Percentiles rank a stretch among this genome's conserved stretches.
Conservation (phyloP, 108 stramenopile species). For the Skeletonema potamos region DNA sequence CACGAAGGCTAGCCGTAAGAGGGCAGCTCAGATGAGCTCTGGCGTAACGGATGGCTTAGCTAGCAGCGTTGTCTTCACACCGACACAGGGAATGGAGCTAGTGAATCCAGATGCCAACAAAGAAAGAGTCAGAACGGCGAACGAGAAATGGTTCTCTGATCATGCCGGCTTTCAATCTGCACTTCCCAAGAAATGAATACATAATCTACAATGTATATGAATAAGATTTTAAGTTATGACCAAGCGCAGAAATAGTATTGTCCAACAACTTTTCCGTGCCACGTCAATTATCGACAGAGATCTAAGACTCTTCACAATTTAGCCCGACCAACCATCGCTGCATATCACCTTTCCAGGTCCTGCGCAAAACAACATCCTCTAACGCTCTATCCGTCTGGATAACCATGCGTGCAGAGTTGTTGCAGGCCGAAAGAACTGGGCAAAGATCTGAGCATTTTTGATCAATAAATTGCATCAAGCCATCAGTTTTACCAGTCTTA, state of each 20-base stretch:
- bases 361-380: conserved; percentile 25
- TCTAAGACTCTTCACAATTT: conserved; percentile 6
- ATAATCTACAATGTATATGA: neutral
- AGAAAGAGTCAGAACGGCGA: conserved; percentile 72
- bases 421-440: conserved; percentile 26
- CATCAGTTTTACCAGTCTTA: conserved; percentile 17
- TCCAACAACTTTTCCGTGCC: neutral
- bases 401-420: conserved; percentile 38
- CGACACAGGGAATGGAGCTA: conserved; percentile 85
- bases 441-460: conserved; percentile 10
- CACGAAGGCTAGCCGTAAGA: conserved; percentile 74
- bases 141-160: conserved; percentile 88
- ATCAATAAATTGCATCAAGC: conserved; percentile 14
- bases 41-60: conserved; percentile 76
- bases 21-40: conserved; percentile 53
- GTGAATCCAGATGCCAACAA: conserved; percentile 86
- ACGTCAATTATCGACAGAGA: neutral
- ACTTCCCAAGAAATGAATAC: conserved; percentile 48
- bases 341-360: conserved; percentile 42
- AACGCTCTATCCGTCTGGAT: conserved; percentile 21
- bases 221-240: neutral
- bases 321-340: conserved; percentile 30
- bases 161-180: conserved; percentile 87
- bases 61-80: conserved; percentile 85
- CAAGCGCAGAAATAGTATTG: neutral